phyloP scores from a whole-genome alignment of 2,329 filamentous ascomycete genomes.

The Talaromyces sp. region DNA sequence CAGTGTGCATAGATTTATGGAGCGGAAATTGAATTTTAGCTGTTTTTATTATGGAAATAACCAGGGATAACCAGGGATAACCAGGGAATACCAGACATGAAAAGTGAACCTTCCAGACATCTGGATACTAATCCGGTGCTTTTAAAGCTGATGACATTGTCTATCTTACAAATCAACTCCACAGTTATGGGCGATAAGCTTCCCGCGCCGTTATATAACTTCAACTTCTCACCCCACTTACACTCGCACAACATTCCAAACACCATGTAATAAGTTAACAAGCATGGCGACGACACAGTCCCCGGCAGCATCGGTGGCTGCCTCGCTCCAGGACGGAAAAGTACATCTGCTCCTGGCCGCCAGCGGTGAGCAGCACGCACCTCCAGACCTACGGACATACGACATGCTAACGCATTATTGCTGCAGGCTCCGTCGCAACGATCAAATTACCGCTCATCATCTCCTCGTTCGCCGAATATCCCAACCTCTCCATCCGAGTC shows the following conservation, averaged over 20 bases:
- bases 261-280: not conserved
- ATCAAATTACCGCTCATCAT: conserved; percentile 75
- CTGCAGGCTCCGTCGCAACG: conserved; percentile 65
- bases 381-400: not conserved
- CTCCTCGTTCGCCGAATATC: conserved; percentile 34
- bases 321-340: not conserved
- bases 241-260: not conserved
- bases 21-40: not conserved
- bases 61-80: not conserved
- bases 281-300: not conserved
- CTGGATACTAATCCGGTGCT: not conserved
- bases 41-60: not conserved
- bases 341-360: conserved; percentile 1
- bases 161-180: not conserved
- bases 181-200: not conserved
- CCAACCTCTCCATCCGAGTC: conserved; percentile 71
- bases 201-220: not conserved
- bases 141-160: not conserved
- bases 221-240: not conserved
- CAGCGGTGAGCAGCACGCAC: not conserved
- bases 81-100: not conserved
- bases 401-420: not conserved
- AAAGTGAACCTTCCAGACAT: not conserved
- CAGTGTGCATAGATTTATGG: not conserved
- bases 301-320: not conserved